Conservation (phyloP, 2,329 filamentous ascomycete species). For the Rutstroemia sp. region DNA sequence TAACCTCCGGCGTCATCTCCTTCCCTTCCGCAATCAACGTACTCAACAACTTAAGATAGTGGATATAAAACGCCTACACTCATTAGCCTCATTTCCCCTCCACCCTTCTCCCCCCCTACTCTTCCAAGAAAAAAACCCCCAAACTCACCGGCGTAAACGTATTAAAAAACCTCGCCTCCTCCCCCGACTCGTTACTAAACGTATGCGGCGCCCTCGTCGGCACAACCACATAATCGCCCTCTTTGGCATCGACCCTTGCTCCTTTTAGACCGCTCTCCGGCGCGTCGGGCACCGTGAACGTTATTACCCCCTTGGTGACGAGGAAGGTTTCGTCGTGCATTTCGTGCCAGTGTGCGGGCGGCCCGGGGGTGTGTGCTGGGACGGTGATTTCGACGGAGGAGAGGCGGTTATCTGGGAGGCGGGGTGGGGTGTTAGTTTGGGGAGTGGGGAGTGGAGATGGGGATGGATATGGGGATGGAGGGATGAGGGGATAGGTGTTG, state of each 20-base stretch:
- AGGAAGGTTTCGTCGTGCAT: slow-evolving; percentile 6
- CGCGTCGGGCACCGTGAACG: background rate
- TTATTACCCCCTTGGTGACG: background rate
- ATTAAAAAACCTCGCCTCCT: slow-evolving; percentile 5
- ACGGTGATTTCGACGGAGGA: background rate
- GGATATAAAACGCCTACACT: slow-evolving; percentile 4
- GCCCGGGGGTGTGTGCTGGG: background rate
- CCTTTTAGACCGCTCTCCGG: background rate
- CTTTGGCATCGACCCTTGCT: background rate
- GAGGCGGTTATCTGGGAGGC: background rate
- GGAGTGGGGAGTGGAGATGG: background rate
- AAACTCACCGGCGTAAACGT: slow-evolving; percentile 4
- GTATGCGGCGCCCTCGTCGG: slow-evolving; percentile 1
- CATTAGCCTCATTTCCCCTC: background rate
- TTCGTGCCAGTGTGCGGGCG: slow-evolving; percentile 5
- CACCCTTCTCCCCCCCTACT: no score
- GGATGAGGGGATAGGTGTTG: background rate
- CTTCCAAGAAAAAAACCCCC: background rate
- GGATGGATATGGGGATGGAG: background rate
- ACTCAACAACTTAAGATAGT: slow-evolving; percentile 4
- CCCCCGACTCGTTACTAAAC: slow-evolving; percentile 3
- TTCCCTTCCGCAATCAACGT: slow-evolving; percentile 3
- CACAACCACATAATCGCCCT: slow-evolving; percentile 7
- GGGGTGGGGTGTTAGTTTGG: background rate
- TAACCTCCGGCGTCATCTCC: slow-evolving; percentile 2